phyloP scores from a whole-genome alignment of 2,329 filamentous ascomycete species.

The Hypomyces perniciosus region DNA sequence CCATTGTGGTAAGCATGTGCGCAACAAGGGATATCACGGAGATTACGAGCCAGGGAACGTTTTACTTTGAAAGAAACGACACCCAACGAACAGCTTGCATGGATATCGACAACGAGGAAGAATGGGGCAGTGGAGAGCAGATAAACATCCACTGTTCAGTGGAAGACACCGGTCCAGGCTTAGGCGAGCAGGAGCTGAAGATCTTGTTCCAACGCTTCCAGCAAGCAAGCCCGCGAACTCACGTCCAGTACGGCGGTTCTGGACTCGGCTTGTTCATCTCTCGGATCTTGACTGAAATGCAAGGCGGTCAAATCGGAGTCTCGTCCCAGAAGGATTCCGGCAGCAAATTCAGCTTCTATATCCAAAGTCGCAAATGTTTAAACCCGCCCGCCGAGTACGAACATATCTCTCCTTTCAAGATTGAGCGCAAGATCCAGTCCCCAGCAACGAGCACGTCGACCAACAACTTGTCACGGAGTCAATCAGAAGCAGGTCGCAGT shows the following conservation, averaged over 20 bases:
- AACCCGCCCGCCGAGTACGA: slow-evolving; percentile 34
- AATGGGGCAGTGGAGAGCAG: slow-evolving; percentile 67
- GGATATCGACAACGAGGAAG: slow-evolving; percentile 46
- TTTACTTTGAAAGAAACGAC: slow-evolving; percentile 43
- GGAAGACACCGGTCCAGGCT: slow-evolving; percentile 62
- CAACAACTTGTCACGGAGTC: slow-evolving; percentile 13
- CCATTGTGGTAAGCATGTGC: slow-evolving; percentile 59
- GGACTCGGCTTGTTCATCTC: slow-evolving; percentile 71
- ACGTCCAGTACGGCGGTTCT: slow-evolving; percentile 66
- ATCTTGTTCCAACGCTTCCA: slow-evolving; percentile 63
- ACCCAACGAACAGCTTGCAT: slow-evolving; percentile 28
- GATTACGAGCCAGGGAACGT: slow-evolving; percentile 33
- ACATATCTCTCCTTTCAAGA: slow-evolving; percentile 30
- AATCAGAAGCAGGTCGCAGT: slow-evolving; percentile 12
- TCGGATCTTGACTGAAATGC: slow-evolving; percentile 66
- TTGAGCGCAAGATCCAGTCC: slow-evolving; percentile 25
- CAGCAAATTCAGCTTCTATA: slow-evolving; percentile 71
- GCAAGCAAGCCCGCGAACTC: slow-evolving; percentile 61
- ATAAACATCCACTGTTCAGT: slow-evolving; percentile 69
- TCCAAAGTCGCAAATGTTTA: slow-evolving; percentile 57
- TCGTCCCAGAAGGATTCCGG: slow-evolving; percentile 60
- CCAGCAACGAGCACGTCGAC: slow-evolving; percentile 14
- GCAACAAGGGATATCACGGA: slow-evolving; percentile 51
- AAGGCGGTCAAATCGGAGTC: slow-evolving; percentile 73
- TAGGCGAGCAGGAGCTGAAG: slow-evolving; percentile 59